Conservation (phyloP, 192 early-diverging fungal genomes). For the Umbelopsis sp. region DNA sequence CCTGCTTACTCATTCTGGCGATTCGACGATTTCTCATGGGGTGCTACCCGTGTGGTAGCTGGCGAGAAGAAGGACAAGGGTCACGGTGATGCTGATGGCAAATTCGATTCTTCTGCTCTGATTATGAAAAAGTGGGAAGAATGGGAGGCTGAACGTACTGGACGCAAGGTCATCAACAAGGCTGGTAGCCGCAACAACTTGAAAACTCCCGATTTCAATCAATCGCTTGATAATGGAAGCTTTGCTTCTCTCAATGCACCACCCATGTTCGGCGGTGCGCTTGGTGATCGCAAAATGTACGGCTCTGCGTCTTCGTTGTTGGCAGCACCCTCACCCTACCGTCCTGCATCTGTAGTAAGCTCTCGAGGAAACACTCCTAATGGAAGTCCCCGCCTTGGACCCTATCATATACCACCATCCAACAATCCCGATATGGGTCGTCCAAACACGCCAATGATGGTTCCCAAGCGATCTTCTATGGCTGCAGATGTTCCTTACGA, state of each 20-base stretch:
- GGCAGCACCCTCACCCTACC: background rate
- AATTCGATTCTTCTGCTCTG: conserved; percentile 67
- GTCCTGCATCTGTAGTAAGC: conserved; percentile 5
- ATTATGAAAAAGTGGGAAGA: conserved; percentile 67
- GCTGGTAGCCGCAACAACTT: conserved; percentile 20
- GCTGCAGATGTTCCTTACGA: background rate
- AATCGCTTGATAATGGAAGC: conserved; percentile 33
- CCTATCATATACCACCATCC: background rate
- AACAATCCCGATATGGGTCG: background rate
- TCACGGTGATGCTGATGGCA: conserved; percentile 73
- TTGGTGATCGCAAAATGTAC: conserved; percentile 40
- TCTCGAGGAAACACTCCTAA: background rate
- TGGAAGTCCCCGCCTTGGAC: conserved; percentile 15
- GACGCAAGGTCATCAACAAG: conserved; percentile 44
- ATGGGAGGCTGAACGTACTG: conserved; percentile 57
- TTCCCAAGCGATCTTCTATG: conserved; percentile 12
- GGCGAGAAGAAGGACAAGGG: conserved; percentile 71
- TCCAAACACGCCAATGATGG: background rate
- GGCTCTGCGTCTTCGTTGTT: conserved; percentile 29
- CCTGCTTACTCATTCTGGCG: conserved; percentile 93
- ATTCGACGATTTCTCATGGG: conserved; percentile 92
- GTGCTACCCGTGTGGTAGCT: conserved; percentile 74
- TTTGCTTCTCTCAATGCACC: conserved; percentile 11
- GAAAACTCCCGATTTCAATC: conserved; percentile 33
- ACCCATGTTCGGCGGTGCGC: conserved; percentile 26